A percentile compares a stretch with the other conserved stretches of the same genome.
Conservation (phyloP, 2,329 filamentous ascomycete genomes). For the Coniella lustricola region DNA sequence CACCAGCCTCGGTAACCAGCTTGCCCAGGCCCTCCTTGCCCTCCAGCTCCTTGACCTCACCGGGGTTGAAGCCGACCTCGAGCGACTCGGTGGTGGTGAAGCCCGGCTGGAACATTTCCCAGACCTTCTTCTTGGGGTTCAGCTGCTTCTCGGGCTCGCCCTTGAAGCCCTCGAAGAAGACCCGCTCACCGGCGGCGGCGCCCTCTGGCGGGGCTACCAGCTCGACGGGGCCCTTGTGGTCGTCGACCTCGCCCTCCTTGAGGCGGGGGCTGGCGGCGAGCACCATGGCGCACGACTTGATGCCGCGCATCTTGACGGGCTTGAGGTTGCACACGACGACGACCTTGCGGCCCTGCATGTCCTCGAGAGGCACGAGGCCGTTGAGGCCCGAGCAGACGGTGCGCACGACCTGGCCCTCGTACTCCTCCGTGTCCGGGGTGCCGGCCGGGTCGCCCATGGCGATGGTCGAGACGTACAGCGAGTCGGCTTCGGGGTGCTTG, state of each 20-base stretch:
- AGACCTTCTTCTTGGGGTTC: constrained; percentile 99
- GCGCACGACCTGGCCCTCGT: constrained; percentile 83
- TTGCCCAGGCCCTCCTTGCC: constrained; percentile 61
- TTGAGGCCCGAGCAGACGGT: constrained; percentile 97
- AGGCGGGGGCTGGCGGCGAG: constrained; percentile 83
- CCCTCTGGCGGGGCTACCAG: constrained; percentile 77
- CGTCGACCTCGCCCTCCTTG: constrained; percentile 73
- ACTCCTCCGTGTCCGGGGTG: constrained; percentile 82
- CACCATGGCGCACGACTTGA: constrained; percentile 78
- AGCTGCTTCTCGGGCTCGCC: constrained; percentile 87
- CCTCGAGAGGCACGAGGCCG: constrained; percentile 82
- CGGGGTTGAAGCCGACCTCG: constrained; percentile 82
- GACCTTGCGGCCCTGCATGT: constrained; percentile 96
- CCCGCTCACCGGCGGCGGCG: constrained; percentile 74
- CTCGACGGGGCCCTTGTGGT: constrained; percentile 88
- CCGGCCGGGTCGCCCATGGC: constrained; percentile 84
- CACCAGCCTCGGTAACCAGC: constrained; percentile 70
- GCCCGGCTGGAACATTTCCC: constrained; percentile 93
- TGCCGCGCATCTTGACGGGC: constrained; percentile 96
- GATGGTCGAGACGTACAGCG: constrained; percentile 90
- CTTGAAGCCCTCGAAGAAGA: constrained; percentile 91
- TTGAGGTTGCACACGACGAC: constrained; percentile 96
- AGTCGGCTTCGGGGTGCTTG: constrained; percentile 94
- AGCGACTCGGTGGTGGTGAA: constrained; percentile 81
- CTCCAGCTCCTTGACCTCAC: constrained; percentile 62